phyloP scores from a whole-genome alignment of 225 moss, liverwort and hornwort genomes.

The Neckera pumila region DNA sequence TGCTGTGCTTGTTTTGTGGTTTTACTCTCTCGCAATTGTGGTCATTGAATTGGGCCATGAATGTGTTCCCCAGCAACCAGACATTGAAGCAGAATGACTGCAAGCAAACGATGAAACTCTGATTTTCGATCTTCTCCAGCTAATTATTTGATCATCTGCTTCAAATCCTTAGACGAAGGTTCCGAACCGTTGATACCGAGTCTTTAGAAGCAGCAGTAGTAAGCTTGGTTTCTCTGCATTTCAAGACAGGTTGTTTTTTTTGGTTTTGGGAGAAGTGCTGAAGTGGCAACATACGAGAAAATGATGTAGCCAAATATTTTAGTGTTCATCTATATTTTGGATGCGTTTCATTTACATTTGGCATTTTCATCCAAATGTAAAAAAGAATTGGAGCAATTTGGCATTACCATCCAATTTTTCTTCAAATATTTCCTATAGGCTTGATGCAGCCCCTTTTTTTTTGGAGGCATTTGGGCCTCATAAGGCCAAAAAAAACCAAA shows the following conservation, averaged over 20 bases:
- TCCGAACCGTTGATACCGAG: not conserved
- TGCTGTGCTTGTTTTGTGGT: constrained; percentile 4
- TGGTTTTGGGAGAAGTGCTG: too few relatives aligned
- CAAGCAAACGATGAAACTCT: constrained; percentile 7
- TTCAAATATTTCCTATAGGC: too few relatives aligned
- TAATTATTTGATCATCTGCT: not conserved
- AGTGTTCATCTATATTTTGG: too few relatives aligned
- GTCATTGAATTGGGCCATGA: constrained; percentile 12
- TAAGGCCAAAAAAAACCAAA: too few relatives aligned
- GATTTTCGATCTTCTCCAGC: not conserved
- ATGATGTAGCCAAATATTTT: too few relatives aligned
- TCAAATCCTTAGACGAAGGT: not conserved
- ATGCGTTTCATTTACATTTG: too few relatives aligned
- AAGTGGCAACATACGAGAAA: too few relatives aligned
- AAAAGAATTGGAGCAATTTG: too few relatives aligned
- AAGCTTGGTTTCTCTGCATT: not conserved
- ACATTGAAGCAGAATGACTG: constrained; percentile 10
- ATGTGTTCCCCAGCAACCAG: constrained; percentile 10
- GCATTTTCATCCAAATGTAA: too few relatives aligned
- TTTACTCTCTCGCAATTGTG: not conserved
- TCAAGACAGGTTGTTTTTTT: not conserved
- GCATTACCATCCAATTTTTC: too few relatives aligned
- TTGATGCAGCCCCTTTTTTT: too few relatives aligned
- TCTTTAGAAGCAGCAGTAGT: not conserved
- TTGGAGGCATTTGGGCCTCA: too few relatives aligned